These are phyloP conservation scores for Gastrolobium bilobum DNA, from an alignment of 306 rosid species.

Conservation along the genomic window DNA sequence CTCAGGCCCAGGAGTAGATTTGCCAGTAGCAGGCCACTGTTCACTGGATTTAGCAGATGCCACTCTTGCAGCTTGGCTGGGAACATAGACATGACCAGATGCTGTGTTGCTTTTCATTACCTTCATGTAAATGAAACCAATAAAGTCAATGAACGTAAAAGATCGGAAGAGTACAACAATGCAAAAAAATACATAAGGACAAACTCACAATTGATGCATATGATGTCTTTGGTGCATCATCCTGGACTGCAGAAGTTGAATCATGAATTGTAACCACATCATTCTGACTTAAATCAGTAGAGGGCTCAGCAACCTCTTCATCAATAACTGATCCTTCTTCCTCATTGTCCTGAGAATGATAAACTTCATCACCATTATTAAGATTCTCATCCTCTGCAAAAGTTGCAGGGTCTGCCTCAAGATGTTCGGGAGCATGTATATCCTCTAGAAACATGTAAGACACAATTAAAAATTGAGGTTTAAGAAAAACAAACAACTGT, in stretches of 20 bases:
- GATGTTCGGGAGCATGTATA: slow-evolving; percentile 61
- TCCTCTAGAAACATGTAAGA: slow-evolving; percentile 65
- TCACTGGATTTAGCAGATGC: slow-evolving; percentile 65
- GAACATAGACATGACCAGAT: slow-evolving; percentile 61
- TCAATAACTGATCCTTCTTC: slow-evolving; percentile 79
- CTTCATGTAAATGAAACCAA: slow-evolving; percentile 61
- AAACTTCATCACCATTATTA: slow-evolving; percentile 75
- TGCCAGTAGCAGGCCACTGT: slow-evolving; percentile 58
- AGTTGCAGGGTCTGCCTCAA: slow-evolving; percentile 62
- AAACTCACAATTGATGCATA: slow-evolving; percentile 93
- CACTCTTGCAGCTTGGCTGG: slow-evolving; percentile 61
- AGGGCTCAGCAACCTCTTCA: slow-evolving; percentile 69
- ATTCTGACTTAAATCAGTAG: slow-evolving; percentile 54
- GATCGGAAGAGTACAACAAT: slow-evolving; percentile 22
- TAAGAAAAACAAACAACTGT: slow-evolving; percentile 28
- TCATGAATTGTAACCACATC: slow-evolving; percentile 58
- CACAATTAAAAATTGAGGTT: slow-evolving; percentile 40
- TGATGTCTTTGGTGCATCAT: slow-evolving; percentile 78
- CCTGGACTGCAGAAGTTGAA: slow-evolving; percentile 68
- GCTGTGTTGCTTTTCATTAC: slow-evolving; percentile 66
- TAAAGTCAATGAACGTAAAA: slow-evolving; percentile 45
- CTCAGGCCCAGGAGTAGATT: slow-evolving; percentile 65
- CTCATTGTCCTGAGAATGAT: slow-evolving; percentile 71
- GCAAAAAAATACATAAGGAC: slow-evolving; percentile 39
- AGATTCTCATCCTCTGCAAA: slow-evolving; percentile 68